These are phyloP conservation scores for Suillus subaureus DNA, from an alignment of 768 basidiomycete genomes.

Conservation along the genomic window DNA sequence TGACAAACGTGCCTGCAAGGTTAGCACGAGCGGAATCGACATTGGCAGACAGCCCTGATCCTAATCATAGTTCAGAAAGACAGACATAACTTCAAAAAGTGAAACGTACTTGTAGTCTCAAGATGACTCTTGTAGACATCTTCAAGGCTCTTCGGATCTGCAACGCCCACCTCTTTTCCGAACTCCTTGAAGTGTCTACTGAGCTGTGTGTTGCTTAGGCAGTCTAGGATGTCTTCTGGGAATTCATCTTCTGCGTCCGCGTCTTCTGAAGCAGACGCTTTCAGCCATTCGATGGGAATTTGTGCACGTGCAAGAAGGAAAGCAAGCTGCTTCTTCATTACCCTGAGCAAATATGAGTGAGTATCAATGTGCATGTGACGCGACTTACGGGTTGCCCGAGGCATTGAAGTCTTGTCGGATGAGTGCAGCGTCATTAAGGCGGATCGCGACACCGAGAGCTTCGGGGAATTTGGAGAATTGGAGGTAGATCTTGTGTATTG, in stretches of 20 bases:
- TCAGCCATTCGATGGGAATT: slow-evolving; percentile 88
- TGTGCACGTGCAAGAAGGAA: slow-evolving; percentile 92
- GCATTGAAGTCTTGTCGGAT: slow-evolving; percentile 88
- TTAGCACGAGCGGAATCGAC: slow-evolving; percentile 95
- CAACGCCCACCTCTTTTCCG: slow-evolving; percentile 90
- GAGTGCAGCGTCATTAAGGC: slow-evolving; percentile 77
- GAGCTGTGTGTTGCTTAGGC: slow-evolving; percentile 83
- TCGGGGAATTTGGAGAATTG: slow-evolving; percentile 88
- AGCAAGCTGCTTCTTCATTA: slow-evolving; percentile 95
- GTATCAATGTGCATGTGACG: not conserved
- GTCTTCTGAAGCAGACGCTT: slow-evolving; percentile 50
- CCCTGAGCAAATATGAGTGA: slow-evolving; percentile 37
- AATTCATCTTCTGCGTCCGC: slow-evolving; percentile 65
- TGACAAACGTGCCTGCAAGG: slow-evolving; percentile 95
- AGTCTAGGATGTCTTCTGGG: slow-evolving; percentile 81
- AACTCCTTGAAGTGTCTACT: slow-evolving; percentile 87
- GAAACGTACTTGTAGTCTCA: slow-evolving; percentile 74
- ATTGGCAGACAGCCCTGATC: slow-evolving; percentile 66
- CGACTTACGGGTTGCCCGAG: slow-evolving; percentile 81
- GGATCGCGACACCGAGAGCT: slow-evolving; percentile 83
- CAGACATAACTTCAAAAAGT: not conserved
- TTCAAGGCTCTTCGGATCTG: slow-evolving; percentile 88
- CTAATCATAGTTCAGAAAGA: slow-evolving; percentile 33
- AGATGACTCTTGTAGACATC: slow-evolving; percentile 98
- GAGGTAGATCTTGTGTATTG: slow-evolving; percentile 88